phyloP scores from a whole-genome alignment of 495 filamentous ascomycete species.

The Neurospora sp. region DNA sequence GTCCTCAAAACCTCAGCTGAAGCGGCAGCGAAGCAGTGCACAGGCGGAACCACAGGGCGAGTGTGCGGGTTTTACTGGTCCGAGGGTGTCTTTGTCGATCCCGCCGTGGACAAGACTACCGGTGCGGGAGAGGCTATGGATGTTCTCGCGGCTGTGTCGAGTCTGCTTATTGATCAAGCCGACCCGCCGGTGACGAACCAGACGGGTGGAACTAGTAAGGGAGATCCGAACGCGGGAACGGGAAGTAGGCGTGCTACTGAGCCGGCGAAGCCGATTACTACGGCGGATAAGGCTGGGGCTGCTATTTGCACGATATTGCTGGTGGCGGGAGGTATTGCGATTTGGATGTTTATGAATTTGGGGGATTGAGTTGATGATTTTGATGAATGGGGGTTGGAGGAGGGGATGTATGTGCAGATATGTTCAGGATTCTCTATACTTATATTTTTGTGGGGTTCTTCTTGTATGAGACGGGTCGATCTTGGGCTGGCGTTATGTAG shows the following conservation, averaged over 20 bases:
- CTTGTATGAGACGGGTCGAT: background rate
- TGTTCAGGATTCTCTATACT: background rate
- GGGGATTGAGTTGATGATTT: constrained; percentile 11
- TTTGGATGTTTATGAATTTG: constrained; percentile 22
- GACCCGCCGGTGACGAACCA: constrained; percentile 15
- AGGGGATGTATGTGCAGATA: background rate
- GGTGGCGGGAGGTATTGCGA: constrained; percentile 8
- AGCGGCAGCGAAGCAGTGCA: constrained; percentile 60
- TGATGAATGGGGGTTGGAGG: background rate
- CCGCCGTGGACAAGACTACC: constrained; percentile 49
- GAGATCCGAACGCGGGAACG: constrained; percentile 13
- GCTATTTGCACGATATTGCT: constrained; percentile 20
- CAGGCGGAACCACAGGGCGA: constrained; percentile 42
- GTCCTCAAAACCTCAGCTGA: constrained; percentile 50
- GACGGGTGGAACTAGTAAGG: constrained; percentile 18
- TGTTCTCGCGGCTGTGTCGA: constrained; percentile 53
- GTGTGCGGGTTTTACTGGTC: constrained; percentile 49
- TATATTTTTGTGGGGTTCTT: background rate
- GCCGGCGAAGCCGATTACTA: constrained; percentile 13
- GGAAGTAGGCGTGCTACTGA: background rate
- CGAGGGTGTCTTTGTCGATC: constrained; percentile 50
- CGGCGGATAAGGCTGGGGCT: constrained; percentile 18
- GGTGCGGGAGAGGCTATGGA: constrained; percentile 62
- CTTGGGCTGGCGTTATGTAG: background rate
- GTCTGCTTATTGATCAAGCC: constrained; percentile 31